Conservation (phyloP, 306 rosid species). For the Acacia crassicarpa region DNA sequence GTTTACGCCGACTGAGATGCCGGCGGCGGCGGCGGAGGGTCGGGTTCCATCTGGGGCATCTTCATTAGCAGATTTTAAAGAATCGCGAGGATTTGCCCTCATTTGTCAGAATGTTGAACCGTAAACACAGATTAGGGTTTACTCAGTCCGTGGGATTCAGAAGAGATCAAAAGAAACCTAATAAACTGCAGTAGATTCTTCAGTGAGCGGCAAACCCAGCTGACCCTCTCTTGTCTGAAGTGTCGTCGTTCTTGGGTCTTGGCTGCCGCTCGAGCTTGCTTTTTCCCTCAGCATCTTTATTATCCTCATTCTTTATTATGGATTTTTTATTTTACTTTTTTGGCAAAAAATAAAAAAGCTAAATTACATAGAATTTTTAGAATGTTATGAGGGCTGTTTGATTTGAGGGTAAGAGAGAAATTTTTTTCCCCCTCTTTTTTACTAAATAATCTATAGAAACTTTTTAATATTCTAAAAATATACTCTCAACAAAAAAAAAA, state of each 20-base stretch:
- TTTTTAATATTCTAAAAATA: too few species aligned
- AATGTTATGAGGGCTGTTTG: too few species aligned
- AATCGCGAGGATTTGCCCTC: background rate
- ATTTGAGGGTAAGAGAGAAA: too few species aligned
- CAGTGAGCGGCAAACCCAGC: background rate
- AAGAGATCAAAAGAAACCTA: background rate
- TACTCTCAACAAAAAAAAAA: too few species aligned
- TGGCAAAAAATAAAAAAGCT: too few species aligned
- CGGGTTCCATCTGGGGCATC: background rate
- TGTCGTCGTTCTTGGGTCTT: background rate
- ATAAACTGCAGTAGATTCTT: background rate
- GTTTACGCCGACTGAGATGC: conserved; percentile 22
- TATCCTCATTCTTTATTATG: background rate
- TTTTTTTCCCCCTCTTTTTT: too few species aligned
- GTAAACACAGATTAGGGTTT: background rate
- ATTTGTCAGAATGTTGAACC: background rate
- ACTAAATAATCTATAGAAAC: too few species aligned
- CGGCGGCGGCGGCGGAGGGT: background rate
- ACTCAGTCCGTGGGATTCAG: background rate
- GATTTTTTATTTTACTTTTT: too few species aligned
- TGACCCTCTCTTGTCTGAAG: background rate
- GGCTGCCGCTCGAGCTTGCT: background rate
- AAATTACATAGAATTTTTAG: too few species aligned
- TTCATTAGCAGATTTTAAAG: background rate
- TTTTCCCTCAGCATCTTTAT: background rate